These are phyloP conservation scores for Scedosporium dehoogii DNA, from an alignment of 2,329 filamentous ascomycete genomes.

Conservation along the genomic window DNA sequence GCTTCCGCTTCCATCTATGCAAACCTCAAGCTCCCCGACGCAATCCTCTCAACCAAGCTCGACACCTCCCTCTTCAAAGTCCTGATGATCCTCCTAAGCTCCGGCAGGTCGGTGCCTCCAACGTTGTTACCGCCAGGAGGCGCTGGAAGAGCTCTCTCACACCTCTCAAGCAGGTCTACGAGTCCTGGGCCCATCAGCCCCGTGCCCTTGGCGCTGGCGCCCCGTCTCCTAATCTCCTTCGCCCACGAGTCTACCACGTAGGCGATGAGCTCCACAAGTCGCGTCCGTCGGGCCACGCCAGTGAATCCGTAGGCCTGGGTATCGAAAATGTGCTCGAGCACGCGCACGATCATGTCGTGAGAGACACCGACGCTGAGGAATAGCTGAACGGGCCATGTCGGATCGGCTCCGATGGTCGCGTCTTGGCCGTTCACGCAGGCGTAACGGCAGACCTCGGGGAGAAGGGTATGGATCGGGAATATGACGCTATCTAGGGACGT, in stretches of 20 bases:
- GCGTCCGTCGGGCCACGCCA: conserved; percentile 33
- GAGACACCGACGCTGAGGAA: conserved; percentile 47
- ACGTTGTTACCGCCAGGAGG: conserved; percentile 29
- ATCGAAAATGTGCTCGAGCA: conserved; percentile 48
- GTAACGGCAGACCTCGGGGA: conserved; percentile 55
- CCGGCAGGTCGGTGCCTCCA: conserved; percentile 33
- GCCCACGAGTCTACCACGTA: conserved; percentile 39
- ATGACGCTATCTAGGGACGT: conserved; percentile 56
- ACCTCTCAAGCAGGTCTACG: conserved; percentile 38
- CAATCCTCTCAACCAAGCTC: conserved; percentile 31
- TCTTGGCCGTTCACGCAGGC: conserved; percentile 49
- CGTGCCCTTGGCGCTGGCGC: conserved; percentile 25
- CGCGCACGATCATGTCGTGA: conserved; percentile 44
- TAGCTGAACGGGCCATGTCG: conserved; percentile 46
- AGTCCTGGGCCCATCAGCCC: conserved; percentile 23
- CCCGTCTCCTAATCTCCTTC: conserved; percentile 36
- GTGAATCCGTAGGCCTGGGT: conserved; percentile 50
- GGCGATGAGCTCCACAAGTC: conserved; percentile 45
- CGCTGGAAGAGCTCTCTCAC: conserved; percentile 34
- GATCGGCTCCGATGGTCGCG: conserved; percentile 44
- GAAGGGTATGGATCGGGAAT: conserved; percentile 51
- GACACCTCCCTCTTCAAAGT: conserved; percentile 33
- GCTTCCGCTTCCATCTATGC: conserved; percentile 20
- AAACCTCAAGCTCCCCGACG: conserved; percentile 34
- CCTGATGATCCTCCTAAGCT: conserved; percentile 31